Conservation (phyloP, 352 stramenopile genomes). For the Bremia lactucae region DNA sequence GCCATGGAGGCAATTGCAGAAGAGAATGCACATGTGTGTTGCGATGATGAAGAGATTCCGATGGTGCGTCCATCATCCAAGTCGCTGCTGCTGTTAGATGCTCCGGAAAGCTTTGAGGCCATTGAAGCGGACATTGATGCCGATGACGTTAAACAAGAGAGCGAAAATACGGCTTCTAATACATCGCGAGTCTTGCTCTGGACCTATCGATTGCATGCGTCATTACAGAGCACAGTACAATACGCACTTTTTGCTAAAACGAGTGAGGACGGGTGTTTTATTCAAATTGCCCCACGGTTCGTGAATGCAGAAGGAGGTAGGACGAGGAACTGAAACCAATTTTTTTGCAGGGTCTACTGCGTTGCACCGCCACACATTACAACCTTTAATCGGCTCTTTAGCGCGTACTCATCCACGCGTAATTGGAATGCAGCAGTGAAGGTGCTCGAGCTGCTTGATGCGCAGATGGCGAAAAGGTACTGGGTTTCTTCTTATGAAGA, state of each 20-base stretch:
- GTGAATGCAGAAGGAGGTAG: not conserved
- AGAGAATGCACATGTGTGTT: not conserved
- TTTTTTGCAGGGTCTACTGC: conserved; percentile 51
- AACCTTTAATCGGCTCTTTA: conserved; percentile 65
- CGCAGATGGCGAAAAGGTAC: conserved; percentile 53
- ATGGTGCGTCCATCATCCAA: conserved; percentile 7
- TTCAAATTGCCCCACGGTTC: conserved; percentile 66
- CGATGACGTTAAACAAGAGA: conserved; percentile 58
- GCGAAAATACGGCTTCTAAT: conserved; percentile 57
- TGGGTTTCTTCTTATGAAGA: not conserved
- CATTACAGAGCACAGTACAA: conserved; percentile 59
- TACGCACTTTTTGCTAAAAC: conserved; percentile 72
- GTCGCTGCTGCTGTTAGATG: conserved; percentile 19
- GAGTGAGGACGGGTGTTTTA: conserved; percentile 72
- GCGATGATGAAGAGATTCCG: conserved; percentile 26
- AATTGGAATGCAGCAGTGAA: conserved; percentile 68
- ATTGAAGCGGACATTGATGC: conserved; percentile 49
- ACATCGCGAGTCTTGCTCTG: conserved; percentile 65
- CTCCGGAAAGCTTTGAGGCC: conserved; percentile 53
- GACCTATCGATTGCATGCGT: conserved; percentile 70
- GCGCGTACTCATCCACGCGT: conserved; percentile 37
- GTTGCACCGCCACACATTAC: conserved; percentile 71
- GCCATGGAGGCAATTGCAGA: conserved; percentile 25
- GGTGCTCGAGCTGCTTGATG: conserved; percentile 59
- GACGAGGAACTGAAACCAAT: not conserved